Evolutionary conservation across 306 rosid species (phyloP).

Genomic region (Urtica urens): DNA sequence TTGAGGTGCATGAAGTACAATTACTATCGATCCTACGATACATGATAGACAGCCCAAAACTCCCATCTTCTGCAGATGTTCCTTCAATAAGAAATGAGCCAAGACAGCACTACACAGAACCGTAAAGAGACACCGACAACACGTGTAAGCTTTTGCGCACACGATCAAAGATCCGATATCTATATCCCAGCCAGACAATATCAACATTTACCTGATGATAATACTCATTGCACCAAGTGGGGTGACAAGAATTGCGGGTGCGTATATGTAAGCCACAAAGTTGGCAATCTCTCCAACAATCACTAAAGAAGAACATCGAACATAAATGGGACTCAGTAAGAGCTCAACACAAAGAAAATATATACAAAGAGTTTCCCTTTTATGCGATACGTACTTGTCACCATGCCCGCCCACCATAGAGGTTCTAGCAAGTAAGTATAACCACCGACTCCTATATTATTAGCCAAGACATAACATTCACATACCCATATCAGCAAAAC

Average conservation of each 20-base stretch:
- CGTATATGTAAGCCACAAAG: constrained; percentile 83
- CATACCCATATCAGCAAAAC: neutral
- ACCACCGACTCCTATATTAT: constrained; percentile 80
- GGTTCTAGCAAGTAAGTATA: constrained; percentile 82
- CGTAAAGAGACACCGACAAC: too few species aligned
- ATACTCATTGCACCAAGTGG: constrained; percentile 96
- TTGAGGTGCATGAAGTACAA: constrained; percentile 92
- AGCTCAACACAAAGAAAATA: neutral
- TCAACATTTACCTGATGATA: constrained; percentile 66
- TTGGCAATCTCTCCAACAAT: constrained; percentile 85
- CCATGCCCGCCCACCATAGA: constrained; percentile 98
- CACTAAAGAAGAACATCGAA: constrained; percentile 50
- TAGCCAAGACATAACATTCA: constrained; percentile 11
- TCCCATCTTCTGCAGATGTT: constrained; percentile 69
- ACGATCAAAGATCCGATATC: too few species aligned
- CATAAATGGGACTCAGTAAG: constrained; percentile 15
- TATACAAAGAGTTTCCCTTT: neutral
- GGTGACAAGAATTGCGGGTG: constrained; percentile 92
- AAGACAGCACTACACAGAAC: constrained; percentile 55
- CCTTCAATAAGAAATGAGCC: constrained; percentile 88
- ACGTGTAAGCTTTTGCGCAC: too few species aligned
- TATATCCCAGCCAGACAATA: neutral
- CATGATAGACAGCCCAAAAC: constrained; percentile 77
- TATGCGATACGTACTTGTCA: constrained; percentile 55
- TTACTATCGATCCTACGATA: constrained; percentile 77